A percentile compares a stretch with the other conserved stretches of the same genome.
Conservation (phyloP, 2,329 filamentous ascomycete genomes). For the Sporothrix phasma region DNA sequence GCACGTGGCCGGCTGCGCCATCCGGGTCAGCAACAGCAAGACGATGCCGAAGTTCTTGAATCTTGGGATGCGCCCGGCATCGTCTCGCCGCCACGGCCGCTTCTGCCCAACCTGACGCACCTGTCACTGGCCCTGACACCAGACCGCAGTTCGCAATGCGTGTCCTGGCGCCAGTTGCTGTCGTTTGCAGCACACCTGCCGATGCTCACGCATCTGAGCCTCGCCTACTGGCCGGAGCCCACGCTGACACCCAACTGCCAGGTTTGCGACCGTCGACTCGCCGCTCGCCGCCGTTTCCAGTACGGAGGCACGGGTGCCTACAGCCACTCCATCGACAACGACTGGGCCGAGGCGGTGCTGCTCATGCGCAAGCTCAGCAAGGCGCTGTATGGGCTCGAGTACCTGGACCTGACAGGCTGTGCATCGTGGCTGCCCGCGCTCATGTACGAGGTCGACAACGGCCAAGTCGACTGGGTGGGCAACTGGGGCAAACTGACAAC, state of each 20-base stretch:
- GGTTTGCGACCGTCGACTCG: constrained; percentile 37
- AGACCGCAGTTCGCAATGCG: constrained; percentile 13
- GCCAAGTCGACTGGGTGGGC: constrained; percentile 42
- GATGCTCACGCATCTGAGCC: constrained; percentile 48
- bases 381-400: constrained; percentile 47
- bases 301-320: constrained; percentile 49
- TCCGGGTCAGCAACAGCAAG: constrained; percentile 3
- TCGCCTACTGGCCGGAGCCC: constrained; percentile 54
- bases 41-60: constrained; percentile 30
- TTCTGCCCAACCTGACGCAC: constrained; percentile 50
- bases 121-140: constrained; percentile 44
- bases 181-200: constrained; percentile 42
- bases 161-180: constrained; percentile 51
- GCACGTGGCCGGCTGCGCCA: neutral
- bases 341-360: constrained; percentile 50
- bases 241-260: constrained; percentile 46
- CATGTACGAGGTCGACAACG: constrained; percentile 32
- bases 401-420: constrained; percentile 52
- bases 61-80: constrained; percentile 39
- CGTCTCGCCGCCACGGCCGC: constrained; percentile 26
- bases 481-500: constrained; percentile 21
- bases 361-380: constrained; percentile 45
- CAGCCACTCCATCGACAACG: constrained; percentile 46
- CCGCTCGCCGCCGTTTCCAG: constrained; percentile 34
- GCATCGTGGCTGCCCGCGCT: constrained; percentile 44